Evolutionary conservation across 257 asterid species (phyloP).

Genomic region (Parsonsia alboflavescens): DNA sequence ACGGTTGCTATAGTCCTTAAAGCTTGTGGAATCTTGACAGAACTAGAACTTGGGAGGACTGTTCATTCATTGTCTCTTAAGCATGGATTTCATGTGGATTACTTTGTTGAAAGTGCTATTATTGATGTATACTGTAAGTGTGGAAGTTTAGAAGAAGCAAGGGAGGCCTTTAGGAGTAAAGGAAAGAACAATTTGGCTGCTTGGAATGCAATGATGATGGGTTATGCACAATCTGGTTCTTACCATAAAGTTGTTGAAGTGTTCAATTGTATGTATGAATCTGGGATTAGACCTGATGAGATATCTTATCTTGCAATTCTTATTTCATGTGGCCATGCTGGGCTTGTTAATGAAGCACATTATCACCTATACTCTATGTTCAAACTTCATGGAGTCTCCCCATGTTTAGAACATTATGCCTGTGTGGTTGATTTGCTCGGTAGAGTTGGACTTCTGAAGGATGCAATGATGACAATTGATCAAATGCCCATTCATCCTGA

Average conservation of each 20-base stretch:
- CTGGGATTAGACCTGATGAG: constrained; percentile 17
- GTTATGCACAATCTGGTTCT: constrained; percentile 23
- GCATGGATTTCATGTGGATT: constrained; percentile 9
- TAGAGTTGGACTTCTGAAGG: constrained; percentile 18
- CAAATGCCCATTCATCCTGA: constrained; percentile 20
- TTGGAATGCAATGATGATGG: constrained; percentile 27
- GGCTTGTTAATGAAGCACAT: constrained; percentile 20
- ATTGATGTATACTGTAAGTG: constrained; percentile 24
- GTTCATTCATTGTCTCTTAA: constrained; percentile 19
- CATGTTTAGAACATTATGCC: constrained; percentile 22
- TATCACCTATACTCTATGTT: constrained; percentile 17
- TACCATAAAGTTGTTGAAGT: constrained; percentile 7
- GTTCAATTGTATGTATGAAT: constrained; percentile 5
- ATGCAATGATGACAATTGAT: constrained; percentile 17
- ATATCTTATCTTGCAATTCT: constrained; percentile 22
- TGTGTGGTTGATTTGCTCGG: constrained; percentile 25
- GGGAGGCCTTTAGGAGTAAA: constrained; percentile 8
- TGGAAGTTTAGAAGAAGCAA: constrained; percentile 17
- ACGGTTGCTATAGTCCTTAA: constrained; percentile 15
- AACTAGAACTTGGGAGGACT: constrained; percentile 15
- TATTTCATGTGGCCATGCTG: constrained; percentile 23
- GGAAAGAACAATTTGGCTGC: constrained; percentile 18
- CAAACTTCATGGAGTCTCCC: constrained; percentile 1
- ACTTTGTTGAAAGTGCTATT: constrained; percentile 16
- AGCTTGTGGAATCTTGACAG: constrained; percentile 20